Conservation (phyloP, 1,284 basidiomycete species). For the Boletus subluridellus region DNA sequence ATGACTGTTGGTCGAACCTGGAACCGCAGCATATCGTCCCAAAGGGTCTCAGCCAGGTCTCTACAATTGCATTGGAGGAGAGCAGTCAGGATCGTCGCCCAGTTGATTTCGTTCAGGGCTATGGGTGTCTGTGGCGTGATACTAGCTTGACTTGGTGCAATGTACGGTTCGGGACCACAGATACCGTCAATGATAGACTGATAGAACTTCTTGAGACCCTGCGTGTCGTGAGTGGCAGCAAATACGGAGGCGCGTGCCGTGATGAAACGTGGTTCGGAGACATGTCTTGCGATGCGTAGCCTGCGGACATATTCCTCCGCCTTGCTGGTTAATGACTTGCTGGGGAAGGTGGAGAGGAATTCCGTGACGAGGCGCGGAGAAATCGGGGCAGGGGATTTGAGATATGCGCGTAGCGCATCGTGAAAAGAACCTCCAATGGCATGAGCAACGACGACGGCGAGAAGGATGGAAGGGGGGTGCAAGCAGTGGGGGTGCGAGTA, state of each 20-base stretch:
- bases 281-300: conserved; percentile 48
- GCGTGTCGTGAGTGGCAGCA: conserved; percentile 32
- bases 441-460: conserved; percentile 56
- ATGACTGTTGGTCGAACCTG: conserved; percentile 47
- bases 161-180: conserved; percentile 44
- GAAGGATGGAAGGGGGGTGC: conserved; percentile 41
- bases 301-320: conserved; percentile 44
- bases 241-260: conserved; percentile 49
- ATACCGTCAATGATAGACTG: conserved; percentile 47
- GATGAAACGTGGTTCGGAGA: conserved; percentile 49
- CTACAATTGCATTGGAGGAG: conserved; percentile 52
- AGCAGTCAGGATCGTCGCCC: conserved; percentile 60
- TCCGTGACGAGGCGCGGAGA: conserved; percentile 32
- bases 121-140: conserved; percentile 41
- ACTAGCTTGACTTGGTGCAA: conserved; percentile 40
- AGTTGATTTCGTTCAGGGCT: conserved; percentile 51
- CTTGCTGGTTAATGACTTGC: conserved; percentile 37
- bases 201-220: conserved; percentile 47
- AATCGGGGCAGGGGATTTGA: conserved; percentile 40
- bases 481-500: conserved; percentile 12
- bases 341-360: conserved; percentile 40
- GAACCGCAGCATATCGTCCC: conserved; percentile 58
- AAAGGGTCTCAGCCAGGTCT: conserved; percentile 57
- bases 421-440: conserved; percentile 53
- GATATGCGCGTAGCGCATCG: conserved; percentile 46